Conservation (phyloP, 208 protist species). For the Entamoeba dispar region DNA sequence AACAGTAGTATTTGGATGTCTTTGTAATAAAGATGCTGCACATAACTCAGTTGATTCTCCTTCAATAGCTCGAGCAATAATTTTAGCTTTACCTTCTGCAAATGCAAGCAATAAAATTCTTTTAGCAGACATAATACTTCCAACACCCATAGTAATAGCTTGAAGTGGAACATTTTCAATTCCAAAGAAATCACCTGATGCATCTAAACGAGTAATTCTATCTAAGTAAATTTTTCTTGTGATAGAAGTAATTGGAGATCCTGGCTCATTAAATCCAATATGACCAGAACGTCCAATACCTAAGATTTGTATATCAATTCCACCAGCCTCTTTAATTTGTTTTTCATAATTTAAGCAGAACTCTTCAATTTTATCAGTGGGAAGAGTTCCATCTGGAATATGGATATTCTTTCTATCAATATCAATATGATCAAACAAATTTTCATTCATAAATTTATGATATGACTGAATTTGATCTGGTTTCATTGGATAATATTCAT, state of each 20-base stretch:
- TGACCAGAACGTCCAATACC: slow-evolving; percentile 24
- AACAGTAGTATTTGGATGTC: neutral
- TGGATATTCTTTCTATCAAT: slow-evolving; percentile 32
- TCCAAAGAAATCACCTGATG: slow-evolving; percentile 37
- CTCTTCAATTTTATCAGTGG: neutral
- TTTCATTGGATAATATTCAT: neutral
- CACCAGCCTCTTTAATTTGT: slow-evolving; percentile 22
- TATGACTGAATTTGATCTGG: slow-evolving; percentile 6
- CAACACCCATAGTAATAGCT: slow-evolving; percentile 29
- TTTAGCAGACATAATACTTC: slow-evolving; percentile 22
- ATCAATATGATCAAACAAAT: slow-evolving; percentile 35
- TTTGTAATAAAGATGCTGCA: neutral
- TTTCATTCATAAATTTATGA: slow-evolving; percentile 22
- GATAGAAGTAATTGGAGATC: neutral
- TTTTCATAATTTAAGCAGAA: slow-evolving; percentile 23
- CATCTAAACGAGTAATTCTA: slow-evolving; percentile 32
- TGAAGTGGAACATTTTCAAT: slow-evolving; percentile 31
- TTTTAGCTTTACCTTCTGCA: slow-evolving; percentile 27
- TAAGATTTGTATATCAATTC: slow-evolving; percentile 36
- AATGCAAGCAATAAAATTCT: slow-evolving; percentile 37
- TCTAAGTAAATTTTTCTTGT: slow-evolving; percentile 36
- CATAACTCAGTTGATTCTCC: neutral
- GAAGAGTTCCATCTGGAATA: slow-evolving; percentile 21
- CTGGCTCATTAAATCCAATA: slow-evolving; percentile 41
- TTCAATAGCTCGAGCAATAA: neutral